Conservation (phyloP, 257 asterid genomes). For the Scutellaria barbata region DNA sequence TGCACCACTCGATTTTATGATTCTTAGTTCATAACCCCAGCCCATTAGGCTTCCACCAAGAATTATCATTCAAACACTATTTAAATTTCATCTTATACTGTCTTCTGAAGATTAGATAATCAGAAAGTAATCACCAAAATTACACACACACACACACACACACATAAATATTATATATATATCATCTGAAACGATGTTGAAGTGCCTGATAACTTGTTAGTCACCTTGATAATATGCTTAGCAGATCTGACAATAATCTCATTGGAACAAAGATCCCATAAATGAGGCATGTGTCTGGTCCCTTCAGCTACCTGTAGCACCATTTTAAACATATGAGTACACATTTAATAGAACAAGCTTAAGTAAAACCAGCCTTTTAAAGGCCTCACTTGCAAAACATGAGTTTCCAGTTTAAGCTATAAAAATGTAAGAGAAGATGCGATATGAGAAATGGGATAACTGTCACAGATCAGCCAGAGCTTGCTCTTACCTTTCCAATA, state of each 20-base stretch:
- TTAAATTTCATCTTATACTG: conserved; percentile 4
- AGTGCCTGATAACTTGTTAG: conserved; percentile 28
- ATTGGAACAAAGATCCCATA: conserved; percentile 86
- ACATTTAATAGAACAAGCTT: not conserved
- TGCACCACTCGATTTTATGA: too few relatives aligned
- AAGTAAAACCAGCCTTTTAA: not conserved
- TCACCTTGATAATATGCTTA: conserved; percentile 88
- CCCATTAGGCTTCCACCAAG: conserved; percentile 6
- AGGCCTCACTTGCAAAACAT: not conserved
- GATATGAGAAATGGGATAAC: conserved; percentile 23
- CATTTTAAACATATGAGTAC: conserved; percentile 23
- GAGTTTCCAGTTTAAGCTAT: conserved; percentile 21
- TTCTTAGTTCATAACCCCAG: too few relatives aligned
- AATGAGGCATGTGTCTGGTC: conserved; percentile 78
- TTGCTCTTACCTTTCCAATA: conserved; percentile 72
- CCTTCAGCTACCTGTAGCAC: conserved; percentile 82
- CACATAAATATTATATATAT: too few relatives aligned
- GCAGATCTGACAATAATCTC: conserved; percentile 91
- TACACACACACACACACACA: not conserved
- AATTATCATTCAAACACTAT: not conserved
- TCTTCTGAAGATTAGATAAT: conserved; percentile 17
- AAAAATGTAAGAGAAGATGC: conserved; percentile 14
- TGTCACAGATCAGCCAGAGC: conserved; percentile 26
- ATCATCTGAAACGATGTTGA: conserved; percentile 21
- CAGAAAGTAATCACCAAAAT: not conserved